Conservation (phyloP, 2,329 filamentous ascomycete genomes). For the Fusarium sublunatum region DNA sequence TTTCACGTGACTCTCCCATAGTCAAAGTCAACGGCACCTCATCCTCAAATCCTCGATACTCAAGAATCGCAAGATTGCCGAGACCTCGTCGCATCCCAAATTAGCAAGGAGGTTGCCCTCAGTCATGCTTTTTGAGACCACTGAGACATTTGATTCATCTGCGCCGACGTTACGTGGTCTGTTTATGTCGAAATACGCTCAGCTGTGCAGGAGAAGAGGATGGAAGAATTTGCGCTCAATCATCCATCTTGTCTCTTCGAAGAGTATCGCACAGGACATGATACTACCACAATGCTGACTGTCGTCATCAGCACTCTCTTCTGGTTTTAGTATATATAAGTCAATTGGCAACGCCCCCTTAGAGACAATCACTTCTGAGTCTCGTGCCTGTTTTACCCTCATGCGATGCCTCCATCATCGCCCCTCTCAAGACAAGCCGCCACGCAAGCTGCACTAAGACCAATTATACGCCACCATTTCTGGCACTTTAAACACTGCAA, state of each 20-base stretch:
- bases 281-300: not conserved
- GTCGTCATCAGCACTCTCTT: not conserved
- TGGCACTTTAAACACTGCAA: constrained; percentile 19
- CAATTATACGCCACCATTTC: constrained; percentile 46
- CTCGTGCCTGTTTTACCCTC: constrained; percentile 27
- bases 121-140: constrained; percentile 6
- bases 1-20: constrained; percentile 37
- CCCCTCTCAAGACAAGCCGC: constrained; percentile 42
- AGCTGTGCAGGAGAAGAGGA: constrained; percentile 18
- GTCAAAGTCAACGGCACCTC: constrained; percentile 18
- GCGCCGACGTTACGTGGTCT: constrained; percentile 6
- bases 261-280: not conserved
- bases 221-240: constrained; percentile 21
- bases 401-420: constrained; percentile 36
- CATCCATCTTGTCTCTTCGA: constrained; percentile 22
- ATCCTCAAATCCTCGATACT: constrained; percentile 2
- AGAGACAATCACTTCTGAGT: constrained; percentile 1
- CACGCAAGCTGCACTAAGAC: constrained; percentile 48
- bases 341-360: not conserved
- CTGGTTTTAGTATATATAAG: not conserved
- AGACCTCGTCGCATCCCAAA: constrained; percentile 30
- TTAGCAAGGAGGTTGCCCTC: not conserved
- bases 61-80: constrained; percentile 11
- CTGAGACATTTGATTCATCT: constrained; percentile 26
- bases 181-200: constrained; percentile 8